Conservation (phyloP, 1,284 basidiomycete genomes). For the Ustilago hordei region DNA sequence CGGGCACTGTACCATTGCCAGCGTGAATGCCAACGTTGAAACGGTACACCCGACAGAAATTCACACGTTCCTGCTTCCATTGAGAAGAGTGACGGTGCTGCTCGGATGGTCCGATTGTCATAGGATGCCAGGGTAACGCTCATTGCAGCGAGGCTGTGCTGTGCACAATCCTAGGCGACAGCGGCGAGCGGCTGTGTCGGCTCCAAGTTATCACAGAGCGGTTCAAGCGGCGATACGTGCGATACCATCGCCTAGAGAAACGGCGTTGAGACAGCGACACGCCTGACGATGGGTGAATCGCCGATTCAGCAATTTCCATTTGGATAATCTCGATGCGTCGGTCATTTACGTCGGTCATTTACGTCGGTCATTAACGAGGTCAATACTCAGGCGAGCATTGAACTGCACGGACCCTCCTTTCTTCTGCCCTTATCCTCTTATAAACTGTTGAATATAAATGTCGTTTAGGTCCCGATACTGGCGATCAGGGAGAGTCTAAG, state of each 20-base stretch:
- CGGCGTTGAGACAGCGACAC: constrained; percentile 1
- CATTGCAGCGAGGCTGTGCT: background rate
- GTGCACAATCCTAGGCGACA: background rate
- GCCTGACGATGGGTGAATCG: background rate
- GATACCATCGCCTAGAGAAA: background rate
- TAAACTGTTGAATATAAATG: too few relatives aligned
- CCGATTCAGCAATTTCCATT: background rate
- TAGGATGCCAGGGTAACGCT: background rate
- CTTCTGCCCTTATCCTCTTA: too few relatives aligned
- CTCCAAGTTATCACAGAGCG: background rate
- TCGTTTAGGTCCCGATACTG: too few relatives aligned
- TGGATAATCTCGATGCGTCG: background rate
- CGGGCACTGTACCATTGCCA: too few relatives aligned
- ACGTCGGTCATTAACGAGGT: background rate
- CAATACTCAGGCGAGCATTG: background rate
- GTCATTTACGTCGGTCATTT: background rate
- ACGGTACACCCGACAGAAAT: too few relatives aligned
- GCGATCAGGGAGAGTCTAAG: too few relatives aligned
- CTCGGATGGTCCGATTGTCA: background rate
- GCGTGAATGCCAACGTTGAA: too few relatives aligned
- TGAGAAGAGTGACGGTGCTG: background rate
- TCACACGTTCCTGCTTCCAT: background rate
- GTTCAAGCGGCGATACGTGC: too few relatives aligned
- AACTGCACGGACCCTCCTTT: background rate
- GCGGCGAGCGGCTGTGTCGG: constrained; percentile 2